These are phyloP conservation scores for Cornus controversa DNA, from an alignment of 148 eudicot species.

Conservation along the genomic window DNA sequence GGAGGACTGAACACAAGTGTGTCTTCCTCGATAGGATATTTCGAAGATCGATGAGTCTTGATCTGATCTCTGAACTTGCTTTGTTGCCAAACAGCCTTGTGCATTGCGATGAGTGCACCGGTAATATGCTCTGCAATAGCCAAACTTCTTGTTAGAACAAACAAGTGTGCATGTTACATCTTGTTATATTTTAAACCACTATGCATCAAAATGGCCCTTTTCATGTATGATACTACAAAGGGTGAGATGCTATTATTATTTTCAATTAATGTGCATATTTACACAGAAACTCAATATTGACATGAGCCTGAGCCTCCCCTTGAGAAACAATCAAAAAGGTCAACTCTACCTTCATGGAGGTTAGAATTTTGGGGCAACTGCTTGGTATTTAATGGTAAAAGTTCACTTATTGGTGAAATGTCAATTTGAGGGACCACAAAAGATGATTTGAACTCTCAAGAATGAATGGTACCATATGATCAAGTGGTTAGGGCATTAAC, in stretches of 20 bases:
- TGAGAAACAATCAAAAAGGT: too few relatives aligned
- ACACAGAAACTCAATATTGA: too few relatives aligned
- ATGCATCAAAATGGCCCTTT: too few relatives aligned
- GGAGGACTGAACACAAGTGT: constrained; percentile 40
- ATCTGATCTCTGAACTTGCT: constrained; percentile 66
- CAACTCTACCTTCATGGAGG: too few relatives aligned
- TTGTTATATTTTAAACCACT: too few relatives aligned
- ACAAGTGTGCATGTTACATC: too few relatives aligned
- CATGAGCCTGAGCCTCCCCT: too few relatives aligned
- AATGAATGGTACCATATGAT: background rate
- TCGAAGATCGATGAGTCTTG: constrained; percentile 50
- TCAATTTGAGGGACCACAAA: background rate
- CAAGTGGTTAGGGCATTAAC: background rate
- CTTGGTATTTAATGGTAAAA: background rate
- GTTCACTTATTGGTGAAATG: background rate
- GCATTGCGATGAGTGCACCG: constrained; percentile 69
- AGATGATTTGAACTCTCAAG: background rate
- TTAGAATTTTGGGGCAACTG: too few relatives aligned
- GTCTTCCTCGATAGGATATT: constrained; percentile 52
- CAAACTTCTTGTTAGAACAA: background rate
- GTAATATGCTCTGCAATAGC: constrained; percentile 65
- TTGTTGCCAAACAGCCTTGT: constrained; percentile 62
- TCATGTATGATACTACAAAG: too few relatives aligned
- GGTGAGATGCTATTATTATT: too few relatives aligned
- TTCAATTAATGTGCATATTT: too few relatives aligned